These are phyloP conservation scores for Sindora glabra DNA, from an alignment of 306 rosid species.

Conservation along the genomic window DNA sequence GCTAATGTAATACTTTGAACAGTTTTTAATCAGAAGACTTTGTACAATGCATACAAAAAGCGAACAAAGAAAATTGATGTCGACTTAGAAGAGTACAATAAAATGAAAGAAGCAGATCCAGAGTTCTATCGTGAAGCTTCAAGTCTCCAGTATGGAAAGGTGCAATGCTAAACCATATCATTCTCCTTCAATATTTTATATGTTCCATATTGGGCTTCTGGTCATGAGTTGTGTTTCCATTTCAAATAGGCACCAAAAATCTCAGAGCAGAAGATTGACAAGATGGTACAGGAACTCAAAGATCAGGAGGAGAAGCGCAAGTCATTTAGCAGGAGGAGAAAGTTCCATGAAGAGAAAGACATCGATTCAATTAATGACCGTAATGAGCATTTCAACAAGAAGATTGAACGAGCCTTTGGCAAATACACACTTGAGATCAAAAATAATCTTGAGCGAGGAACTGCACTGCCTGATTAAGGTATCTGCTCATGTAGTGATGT, in stretches of 20 bases:
- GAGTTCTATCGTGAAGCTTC: slow-evolving; percentile 99
- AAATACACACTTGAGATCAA: slow-evolving; percentile 94
- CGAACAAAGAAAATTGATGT: slow-evolving; percentile 66
- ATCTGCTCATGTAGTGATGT: slow-evolving; percentile 1
- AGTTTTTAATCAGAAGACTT: slow-evolving; percentile 91
- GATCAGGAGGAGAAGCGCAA: slow-evolving; percentile 70
- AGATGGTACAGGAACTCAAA: slow-evolving; percentile 91
- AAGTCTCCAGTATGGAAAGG: slow-evolving; percentile 96
- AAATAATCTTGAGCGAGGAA: slow-evolving; percentile 97
- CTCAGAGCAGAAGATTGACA: slow-evolving; percentile 79
- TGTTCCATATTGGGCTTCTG: not conserved
- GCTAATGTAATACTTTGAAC: slow-evolving; percentile 18
- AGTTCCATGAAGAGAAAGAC: slow-evolving; percentile 90
- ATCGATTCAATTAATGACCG: slow-evolving; percentile 95
- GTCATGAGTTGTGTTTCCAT: slow-evolving; percentile 13
- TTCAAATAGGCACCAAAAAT: slow-evolving; percentile 59
- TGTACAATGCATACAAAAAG: slow-evolving; percentile 86
- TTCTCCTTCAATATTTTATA: not conserved
- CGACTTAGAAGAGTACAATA: slow-evolving; percentile 74
- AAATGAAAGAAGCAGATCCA: slow-evolving; percentile 94
- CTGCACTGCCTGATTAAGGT: slow-evolving; percentile 84
- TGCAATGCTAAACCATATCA: slow-evolving; percentile 15
- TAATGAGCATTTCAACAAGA: slow-evolving; percentile 95
- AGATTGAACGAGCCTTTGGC: slow-evolving; percentile 97
- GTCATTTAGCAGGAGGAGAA: slow-evolving; percentile 86